Evolutionary conservation across 495 filamentous ascomycete genomes (phyloP), one percentile per base, ranked within the genome.

Genomic region (Penicillium coprophilum): DNA sequence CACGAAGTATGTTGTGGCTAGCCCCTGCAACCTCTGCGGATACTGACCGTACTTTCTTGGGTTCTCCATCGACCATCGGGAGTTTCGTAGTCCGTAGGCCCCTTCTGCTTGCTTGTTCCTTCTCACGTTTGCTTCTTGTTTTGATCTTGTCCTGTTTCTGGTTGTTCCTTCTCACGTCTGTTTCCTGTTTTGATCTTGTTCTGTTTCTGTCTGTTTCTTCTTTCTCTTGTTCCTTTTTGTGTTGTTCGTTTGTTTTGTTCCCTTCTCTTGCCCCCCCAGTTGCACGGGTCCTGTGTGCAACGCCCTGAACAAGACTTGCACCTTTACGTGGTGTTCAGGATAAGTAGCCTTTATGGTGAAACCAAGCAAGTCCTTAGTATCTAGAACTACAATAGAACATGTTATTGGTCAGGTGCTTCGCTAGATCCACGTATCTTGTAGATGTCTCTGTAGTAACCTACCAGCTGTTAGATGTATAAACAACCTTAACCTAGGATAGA

Each of bases 221-320:
- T 0, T 21, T 40, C n/a, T 6, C 6, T 40, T 7, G 36, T 20
- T 17, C 6, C 17, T 10, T 21, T n/a, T n/a, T n/a, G n/a, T n/a
- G n/a, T n/a, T n/a, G n/a, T n/a, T n/a, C n/a, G n/a, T n/a, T n/a
- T n/a, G n/a, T n/a, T n/a, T n/a, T n/a, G n/a, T n/a, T n/a, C 19
- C 10, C 1, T 6, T 9, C 39, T 10, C n/a, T 6, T 40, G 15
- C 0, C 20, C 40, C 20, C 41, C 41, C 20, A 44, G 41, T 19
- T 23, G 41, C 41, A 24, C 19, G 41, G 41, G 41, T 6, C 41
- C 20, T 44, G 40, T 44, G 19, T 44, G 19, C 28, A 20, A 13
- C 45, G 31, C 46, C 46, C 28, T 46, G 43, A 9, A 4, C 43
- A 46, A 27, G 43, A 46, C 43, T 46, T 46, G 43, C 43, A 46